Evolutionary conservation across 1,284 basidiomycete species (phyloP), one percentile per base, ranked within the genome.

Genomic region (Earliella scabrosa): DNA sequence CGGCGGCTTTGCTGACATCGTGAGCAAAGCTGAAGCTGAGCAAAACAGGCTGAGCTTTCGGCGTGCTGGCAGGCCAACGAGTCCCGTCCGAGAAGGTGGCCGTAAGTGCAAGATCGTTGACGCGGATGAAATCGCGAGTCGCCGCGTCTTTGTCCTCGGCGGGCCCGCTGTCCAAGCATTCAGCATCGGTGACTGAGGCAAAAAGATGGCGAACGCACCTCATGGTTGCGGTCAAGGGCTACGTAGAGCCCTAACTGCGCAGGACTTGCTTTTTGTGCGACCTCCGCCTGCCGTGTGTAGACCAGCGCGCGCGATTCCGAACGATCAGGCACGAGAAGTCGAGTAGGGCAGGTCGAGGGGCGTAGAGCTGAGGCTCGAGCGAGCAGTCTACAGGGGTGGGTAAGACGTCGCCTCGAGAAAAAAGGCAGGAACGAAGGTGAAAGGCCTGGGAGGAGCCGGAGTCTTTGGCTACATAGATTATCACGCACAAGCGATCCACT

Each of bases 21-120:
- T 86, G 80, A 14, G 76, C 71, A 43, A 92, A 78, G 8, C 73
- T 71, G 8, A 90, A 68, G 36, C 83, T 81, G 51, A 90, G 67
- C 11, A 75, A 68, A n/a, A 90, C 74, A 0, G 86, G 83, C 62
- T 92, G 89, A 16, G 73, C 64, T n/a, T 69, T 73, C 7, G 74
- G 69, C 39, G 69, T 66, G 16, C 32, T 56, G 4, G 71, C 60
- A 18, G 75, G 74, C 78, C 77, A 83, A 55, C 74, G 72, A 10
- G 79, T 75, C 13, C 80, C 81, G 52, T 73, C 71, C 2, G 63
- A 62, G 43, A 82, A 68, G 27, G 66, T 65, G 35, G 76, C 69
- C 47, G 71, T 73, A 52, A 84, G 67, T 23, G 72, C 58, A 47
- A 85, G 73, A 49, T 83, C 77, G 55, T 78, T 79, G 65, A 86